A percentile compares a stretch with the other conserved stretches of the same genome.
Conservation (phyloP, 306 rosid species). For the Medicago arabica region DNA sequence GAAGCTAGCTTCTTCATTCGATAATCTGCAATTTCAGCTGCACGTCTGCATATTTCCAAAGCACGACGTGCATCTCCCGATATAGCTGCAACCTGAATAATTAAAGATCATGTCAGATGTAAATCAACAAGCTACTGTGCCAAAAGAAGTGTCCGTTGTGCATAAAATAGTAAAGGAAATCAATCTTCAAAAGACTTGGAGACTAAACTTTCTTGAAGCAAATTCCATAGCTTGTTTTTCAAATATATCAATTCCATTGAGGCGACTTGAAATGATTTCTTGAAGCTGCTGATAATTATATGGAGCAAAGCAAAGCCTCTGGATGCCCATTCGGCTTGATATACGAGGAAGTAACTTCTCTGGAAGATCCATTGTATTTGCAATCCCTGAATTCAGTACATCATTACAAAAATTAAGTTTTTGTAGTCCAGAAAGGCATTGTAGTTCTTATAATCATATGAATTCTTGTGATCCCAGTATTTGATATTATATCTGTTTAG, state of each 20-base stretch:
- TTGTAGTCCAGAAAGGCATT: constrained; percentile 36
- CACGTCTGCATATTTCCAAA: constrained; percentile 90
- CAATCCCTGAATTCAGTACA: constrained; percentile 71
- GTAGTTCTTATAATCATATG: constrained; percentile 15
- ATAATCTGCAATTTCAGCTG: constrained; percentile 92
- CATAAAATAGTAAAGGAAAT: constrained; percentile 27
- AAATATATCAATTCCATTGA: constrained; percentile 84
- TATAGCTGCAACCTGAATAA: constrained; percentile 86
- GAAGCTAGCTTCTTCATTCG: constrained; percentile 56
- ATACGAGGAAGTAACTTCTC: constrained; percentile 99
- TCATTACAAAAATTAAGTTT: constrained; percentile 35
- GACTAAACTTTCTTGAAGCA: constrained; percentile 84
- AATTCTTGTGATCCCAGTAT: constrained; percentile 23
- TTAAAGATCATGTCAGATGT: constrained; percentile 35
- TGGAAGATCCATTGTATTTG: constrained; percentile 98
- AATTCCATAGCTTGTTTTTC: constrained; percentile 86
- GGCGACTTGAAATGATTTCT: constrained; percentile 87
- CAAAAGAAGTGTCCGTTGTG: constrained; percentile 20
- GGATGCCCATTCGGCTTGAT: constrained; percentile 98
- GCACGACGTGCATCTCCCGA: constrained; percentile 99
- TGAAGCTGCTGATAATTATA: constrained; percentile 92
- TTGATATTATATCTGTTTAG: constrained; percentile 10
- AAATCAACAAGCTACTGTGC: constrained; percentile 17
- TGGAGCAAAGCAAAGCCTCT: constrained; percentile 96
- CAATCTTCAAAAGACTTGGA: constrained; percentile 32